Conservation (phyloP, 768 basidiomycete species). For the Suillus bovinus region DNA sequence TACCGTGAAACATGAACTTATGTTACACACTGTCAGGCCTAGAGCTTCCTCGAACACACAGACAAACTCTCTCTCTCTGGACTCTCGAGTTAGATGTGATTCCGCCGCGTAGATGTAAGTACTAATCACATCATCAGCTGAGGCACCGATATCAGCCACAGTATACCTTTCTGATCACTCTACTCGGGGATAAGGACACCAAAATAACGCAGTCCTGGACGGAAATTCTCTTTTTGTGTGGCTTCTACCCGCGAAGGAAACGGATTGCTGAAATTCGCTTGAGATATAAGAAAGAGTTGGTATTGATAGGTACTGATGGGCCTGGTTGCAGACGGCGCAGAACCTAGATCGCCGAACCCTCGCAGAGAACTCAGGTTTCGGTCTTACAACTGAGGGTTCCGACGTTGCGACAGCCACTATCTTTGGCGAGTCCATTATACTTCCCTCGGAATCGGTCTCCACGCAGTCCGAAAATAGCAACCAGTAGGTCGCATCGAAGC, state of each 20-base stretch:
- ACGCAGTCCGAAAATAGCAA: neutral
- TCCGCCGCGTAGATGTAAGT: neutral
- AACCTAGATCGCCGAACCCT: neutral
- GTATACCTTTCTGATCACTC: neutral
- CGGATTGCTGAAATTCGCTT: neutral
- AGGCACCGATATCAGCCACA: neutral
- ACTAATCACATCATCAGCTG: neutral
- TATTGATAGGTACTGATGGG: neutral
- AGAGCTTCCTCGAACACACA: neutral
- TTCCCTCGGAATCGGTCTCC: neutral
- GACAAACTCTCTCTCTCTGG: no score
- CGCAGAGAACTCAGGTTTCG: neutral
- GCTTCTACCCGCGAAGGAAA: neutral
- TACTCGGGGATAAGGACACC: neutral
- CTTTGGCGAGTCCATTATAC: neutral
- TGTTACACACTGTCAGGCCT: no score
- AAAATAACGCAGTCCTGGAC: neutral
- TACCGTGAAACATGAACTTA: no score
- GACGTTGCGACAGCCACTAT: neutral
- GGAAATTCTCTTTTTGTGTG: neutral
- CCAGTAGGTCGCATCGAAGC: neutral
- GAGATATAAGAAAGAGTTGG: neutral
- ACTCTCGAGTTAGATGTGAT: neutral
- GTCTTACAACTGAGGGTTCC: neutral
- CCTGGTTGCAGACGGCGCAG: neutral